These are phyloP conservation scores for Penicillium psychrofluorescens DNA, from an alignment of 495 filamentous ascomycete genomes.

Conservation along the genomic window DNA sequence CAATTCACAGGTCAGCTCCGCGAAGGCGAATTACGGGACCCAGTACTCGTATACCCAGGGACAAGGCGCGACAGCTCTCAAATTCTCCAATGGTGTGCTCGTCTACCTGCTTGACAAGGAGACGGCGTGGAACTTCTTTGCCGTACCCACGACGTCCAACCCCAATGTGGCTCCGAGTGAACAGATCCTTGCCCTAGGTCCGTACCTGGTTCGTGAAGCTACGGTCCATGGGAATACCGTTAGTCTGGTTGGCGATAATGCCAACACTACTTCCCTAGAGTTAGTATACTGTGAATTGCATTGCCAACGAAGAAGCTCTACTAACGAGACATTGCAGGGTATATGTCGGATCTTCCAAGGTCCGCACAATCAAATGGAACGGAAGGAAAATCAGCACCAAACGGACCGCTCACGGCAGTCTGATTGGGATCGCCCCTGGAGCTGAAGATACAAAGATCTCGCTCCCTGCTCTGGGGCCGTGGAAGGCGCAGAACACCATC, in stretches of 20 bases:
- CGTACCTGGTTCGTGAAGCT: constrained; percentile 58
- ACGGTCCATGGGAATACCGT: constrained; percentile 39
- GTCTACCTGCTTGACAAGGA: constrained; percentile 44
- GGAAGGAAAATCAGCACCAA: constrained; percentile 26
- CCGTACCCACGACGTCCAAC: constrained; percentile 31
- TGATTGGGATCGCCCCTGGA: constrained; percentile 41
- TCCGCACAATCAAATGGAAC: constrained; percentile 50
- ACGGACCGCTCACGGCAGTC: constrained; percentile 37
- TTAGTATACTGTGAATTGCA: constrained; percentile 5
- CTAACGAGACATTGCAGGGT: constrained; percentile 21
- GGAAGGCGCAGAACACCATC: constrained; percentile 60
- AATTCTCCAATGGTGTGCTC: constrained; percentile 43
- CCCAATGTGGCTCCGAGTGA: constrained; percentile 32
- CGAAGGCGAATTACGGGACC: constrained; percentile 40
- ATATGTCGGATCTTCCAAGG: constrained; percentile 38
- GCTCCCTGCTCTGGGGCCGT: constrained; percentile 48
- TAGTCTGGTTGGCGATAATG: constrained; percentile 57
- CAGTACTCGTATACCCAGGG: constrained; percentile 29
- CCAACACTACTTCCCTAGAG: constrained; percentile 53
- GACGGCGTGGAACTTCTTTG: constrained; percentile 45
- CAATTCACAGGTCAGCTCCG: constrained; percentile 26
- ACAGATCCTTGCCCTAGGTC: constrained; percentile 56
- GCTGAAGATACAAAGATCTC: constrained; percentile 31
- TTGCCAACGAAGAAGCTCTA: too few species aligned
- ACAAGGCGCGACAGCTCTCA: constrained; percentile 34